Evolutionary conservation across 441 rosid genomes (phyloP).

Genomic region (Oxalis stricta): DNA sequence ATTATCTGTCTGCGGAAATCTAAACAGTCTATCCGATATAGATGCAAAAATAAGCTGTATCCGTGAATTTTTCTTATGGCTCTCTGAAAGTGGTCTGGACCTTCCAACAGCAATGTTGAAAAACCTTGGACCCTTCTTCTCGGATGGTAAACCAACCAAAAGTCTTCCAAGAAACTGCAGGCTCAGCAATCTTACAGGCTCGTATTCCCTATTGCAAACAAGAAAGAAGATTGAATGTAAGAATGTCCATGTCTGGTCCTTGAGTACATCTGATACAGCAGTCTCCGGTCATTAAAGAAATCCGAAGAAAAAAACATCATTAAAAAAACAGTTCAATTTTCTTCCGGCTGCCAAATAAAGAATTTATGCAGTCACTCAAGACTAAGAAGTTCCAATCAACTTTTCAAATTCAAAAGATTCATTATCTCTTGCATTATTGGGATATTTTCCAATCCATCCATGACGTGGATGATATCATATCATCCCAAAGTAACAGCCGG

Average conservation of each 20-base stretch:
- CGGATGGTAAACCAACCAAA: constrained; percentile 77
- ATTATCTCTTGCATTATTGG: too few species aligned
- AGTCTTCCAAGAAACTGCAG: constrained; percentile 94
- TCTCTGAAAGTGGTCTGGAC: constrained; percentile 51
- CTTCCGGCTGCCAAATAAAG: too few species aligned
- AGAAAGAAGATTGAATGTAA: constrained; percentile 3
- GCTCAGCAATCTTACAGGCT: constrained; percentile 85
- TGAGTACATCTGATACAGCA: background rate
- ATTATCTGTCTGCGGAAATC: constrained; percentile 75
- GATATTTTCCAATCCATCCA: too few species aligned
- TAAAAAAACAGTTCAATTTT: too few species aligned
- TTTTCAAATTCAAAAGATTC: too few species aligned
- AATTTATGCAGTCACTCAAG: too few species aligned
- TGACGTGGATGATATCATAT: too few species aligned
- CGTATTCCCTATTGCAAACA: constrained; percentile 57
- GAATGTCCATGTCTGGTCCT: constrained; percentile 2
- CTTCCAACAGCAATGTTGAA: constrained; percentile 80
- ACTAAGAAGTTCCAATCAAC: too few species aligned
- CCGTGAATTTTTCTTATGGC: constrained; percentile 46
- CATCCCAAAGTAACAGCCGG: too few species aligned
- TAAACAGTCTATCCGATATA: constrained; percentile 73
- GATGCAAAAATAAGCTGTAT: constrained; percentile 63
- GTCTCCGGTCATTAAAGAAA: background rate
- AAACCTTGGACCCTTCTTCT: constrained; percentile 80
- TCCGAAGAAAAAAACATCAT: background rate